Percentiles rank a stretch among this genome's conserved stretches.
These are phyloP conservation scores for Crepidotus sp. DNA, from an alignment of 1,284 basidiomycete species.

Conservation along the genomic window DNA sequence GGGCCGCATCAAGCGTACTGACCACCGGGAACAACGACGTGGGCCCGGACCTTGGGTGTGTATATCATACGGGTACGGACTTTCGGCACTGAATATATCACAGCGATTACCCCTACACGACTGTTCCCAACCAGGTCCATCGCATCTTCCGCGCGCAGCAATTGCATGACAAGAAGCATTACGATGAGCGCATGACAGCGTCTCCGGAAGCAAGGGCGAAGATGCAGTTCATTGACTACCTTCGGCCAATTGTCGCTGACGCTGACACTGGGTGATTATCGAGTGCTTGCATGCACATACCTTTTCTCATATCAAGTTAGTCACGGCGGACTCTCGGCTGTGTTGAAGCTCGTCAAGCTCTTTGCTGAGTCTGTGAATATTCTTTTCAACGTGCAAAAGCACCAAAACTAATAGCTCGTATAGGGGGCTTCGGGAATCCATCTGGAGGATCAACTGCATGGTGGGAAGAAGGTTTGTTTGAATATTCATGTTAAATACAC, in stretches of 20 bases:
- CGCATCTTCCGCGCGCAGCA: conserved; percentile 81
- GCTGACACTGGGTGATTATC: conserved; percentile 79
- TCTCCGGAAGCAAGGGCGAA: conserved; percentile 55
- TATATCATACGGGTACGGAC: conserved; percentile 6
- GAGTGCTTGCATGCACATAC: conserved; percentile 1
- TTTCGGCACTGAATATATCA: conserved; percentile 2
- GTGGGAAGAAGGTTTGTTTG: conserved; percentile 67
- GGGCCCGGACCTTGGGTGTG: conserved; percentile 92
- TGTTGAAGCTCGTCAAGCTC: conserved; percentile 93
- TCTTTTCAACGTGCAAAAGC: background rate
- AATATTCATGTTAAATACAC: background rate
- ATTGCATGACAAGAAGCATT: conserved; percentile 81
- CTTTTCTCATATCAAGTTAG: conserved; percentile 29
- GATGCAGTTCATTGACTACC: conserved; percentile 77
- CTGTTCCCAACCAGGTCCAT: conserved; percentile 88
- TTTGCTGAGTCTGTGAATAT: conserved; percentile 76
- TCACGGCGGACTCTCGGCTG: conserved; percentile 87
- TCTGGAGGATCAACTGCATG: conserved; percentile 88
- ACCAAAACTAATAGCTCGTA: background rate
- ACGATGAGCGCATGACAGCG: conserved; percentile 72
- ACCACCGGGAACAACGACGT: conserved; percentile 94
- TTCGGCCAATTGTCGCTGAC: conserved; percentile 90
- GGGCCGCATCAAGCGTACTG: conserved; percentile 81
- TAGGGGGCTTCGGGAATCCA: conserved; percentile 84
- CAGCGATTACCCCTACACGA: conserved; percentile 90